These are phyloP conservation scores for Curvularia sp. DNA, from an alignment of 2,329 filamentous ascomycete species.

Conservation along the genomic window DNA sequence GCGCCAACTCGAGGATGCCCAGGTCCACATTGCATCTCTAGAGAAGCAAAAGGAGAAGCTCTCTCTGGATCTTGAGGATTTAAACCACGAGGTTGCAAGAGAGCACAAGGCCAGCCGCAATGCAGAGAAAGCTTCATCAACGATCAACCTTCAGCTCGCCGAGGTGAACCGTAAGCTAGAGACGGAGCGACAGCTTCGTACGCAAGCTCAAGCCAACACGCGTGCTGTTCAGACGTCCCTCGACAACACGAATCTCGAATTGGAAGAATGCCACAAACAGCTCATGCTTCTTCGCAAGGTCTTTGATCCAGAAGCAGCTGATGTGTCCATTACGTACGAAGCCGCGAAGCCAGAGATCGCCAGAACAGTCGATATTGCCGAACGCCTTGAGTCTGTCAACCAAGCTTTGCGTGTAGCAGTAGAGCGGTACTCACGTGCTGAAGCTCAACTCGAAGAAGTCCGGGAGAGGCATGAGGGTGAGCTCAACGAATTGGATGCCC, in stretches of 20 bases:
- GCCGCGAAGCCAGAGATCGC: slow-evolving; percentile 72
- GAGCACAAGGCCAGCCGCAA: slow-evolving; percentile 90
- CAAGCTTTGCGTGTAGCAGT: slow-evolving; percentile 84
- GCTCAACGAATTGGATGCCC: slow-evolving; percentile 68
- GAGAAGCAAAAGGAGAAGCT: slow-evolving; percentile 97
- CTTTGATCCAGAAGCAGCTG: slow-evolving; percentile 77
- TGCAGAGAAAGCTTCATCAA: slow-evolving; percentile 86
- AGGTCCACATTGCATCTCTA: slow-evolving; percentile 79
- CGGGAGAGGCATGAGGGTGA: slow-evolving; percentile 76
- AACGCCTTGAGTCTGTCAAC: slow-evolving; percentile 87
- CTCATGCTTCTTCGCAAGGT: slow-evolving; percentile 83
- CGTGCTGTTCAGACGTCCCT: slow-evolving; percentile 80
- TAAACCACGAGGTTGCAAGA: slow-evolving; percentile 88
- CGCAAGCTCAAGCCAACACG: slow-evolving; percentile 84
- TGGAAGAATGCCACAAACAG: slow-evolving; percentile 79
- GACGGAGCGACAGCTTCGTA: slow-evolving; percentile 83
- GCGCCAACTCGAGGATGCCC: slow-evolving; percentile 84
- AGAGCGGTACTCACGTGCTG: slow-evolving; percentile 80
- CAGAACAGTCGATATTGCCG: slow-evolving; percentile 75
- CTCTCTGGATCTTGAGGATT: slow-evolving; percentile 83
- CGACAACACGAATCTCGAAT: slow-evolving; percentile 79
- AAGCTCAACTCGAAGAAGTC: slow-evolving; percentile 80
- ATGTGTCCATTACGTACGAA: slow-evolving; percentile 72
- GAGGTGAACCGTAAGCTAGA: slow-evolving; percentile 90
- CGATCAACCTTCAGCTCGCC: slow-evolving; percentile 79